Percentiles rank a stretch among this genome's conserved stretches.
Conservation (phyloP, 2,329 filamentous ascomycete genomes). For the Colletotrichum sidae region DNA sequence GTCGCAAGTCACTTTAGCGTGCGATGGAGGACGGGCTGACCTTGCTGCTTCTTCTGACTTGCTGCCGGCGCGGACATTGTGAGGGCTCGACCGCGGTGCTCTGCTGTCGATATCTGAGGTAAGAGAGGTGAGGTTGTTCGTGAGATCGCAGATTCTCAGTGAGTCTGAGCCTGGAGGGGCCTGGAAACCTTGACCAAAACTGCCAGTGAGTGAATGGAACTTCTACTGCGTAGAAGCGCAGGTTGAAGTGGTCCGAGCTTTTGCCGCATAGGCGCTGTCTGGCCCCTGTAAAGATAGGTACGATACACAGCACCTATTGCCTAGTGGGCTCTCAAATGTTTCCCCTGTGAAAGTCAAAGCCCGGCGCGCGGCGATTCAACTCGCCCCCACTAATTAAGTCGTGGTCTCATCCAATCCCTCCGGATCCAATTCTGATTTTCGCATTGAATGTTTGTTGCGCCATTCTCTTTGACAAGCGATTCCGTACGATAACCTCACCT, state of each 20-base stretch:
- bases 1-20: not conserved
- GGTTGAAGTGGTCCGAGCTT: conserved; percentile 33
- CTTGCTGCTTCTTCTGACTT: conserved; percentile 76
- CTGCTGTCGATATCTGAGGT: not conserved
- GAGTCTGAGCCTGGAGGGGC: not conserved
- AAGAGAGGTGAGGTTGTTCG: conserved; percentile 2
- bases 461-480: not conserved
- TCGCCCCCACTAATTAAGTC: conserved; percentile 2
- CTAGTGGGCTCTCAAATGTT: too few relatives aligned
- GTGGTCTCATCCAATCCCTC: conserved; percentile 33
- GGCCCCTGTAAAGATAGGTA: not conserved
- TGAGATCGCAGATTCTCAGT: conserved; percentile 1
- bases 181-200: not conserved
- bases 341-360: conserved; percentile 9
- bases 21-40: conserved; percentile 53
- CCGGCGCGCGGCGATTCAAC: conserved; percentile 7
- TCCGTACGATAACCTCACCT: too few relatives aligned
- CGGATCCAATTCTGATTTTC: conserved; percentile 16
- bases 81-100: not conserved
- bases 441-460: conserved; percentile 27
- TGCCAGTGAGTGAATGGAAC: conserved; percentile 14
- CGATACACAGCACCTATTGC: not conserved
- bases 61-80: conserved; percentile 65
- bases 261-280: conserved; percentile 9
- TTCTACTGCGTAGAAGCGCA: conserved; percentile 24